These are phyloP conservation scores for Sporobolomyces pararoseus DNA, from an alignment of 768 basidiomycete species.

Conservation along the genomic window DNA sequence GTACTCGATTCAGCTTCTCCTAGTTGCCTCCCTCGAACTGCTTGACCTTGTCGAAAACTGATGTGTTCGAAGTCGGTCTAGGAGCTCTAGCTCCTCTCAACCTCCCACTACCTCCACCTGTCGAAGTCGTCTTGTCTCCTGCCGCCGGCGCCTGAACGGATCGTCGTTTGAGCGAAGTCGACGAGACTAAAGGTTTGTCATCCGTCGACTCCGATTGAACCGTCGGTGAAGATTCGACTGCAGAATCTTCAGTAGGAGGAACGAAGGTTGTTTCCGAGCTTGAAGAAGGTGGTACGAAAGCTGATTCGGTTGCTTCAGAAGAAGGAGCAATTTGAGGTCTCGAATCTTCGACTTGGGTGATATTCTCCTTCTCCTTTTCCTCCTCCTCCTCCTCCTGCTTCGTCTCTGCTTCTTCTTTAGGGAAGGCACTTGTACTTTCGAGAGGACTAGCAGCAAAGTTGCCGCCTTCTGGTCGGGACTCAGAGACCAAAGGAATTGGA, in stretches of 20 bases:
- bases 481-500: background rate
- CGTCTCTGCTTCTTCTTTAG: background rate
- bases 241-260: background rate
- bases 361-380: background rate
- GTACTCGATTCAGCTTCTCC: too few relatives aligned
- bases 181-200: background rate
- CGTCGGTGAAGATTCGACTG: background rate
- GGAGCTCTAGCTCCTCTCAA: conserved; percentile 30
- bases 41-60: conserved; percentile 9
- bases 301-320: background rate
- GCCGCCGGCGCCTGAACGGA: background rate
- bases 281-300: conserved; percentile 4
- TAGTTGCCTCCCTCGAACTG: conserved; percentile 7
- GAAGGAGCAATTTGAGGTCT: background rate
- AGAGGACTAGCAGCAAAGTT: conserved; percentile 23
- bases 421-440: background rate
- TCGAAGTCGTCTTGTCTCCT: background rate
- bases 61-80: conserved; percentile 1
- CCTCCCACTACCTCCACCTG: conserved; percentile 14
- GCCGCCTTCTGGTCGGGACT: background rate
- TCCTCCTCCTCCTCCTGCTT: background rate
- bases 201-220: background rate
- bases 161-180: conserved; percentile 23
- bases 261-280: background rate
- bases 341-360: background rate